Evolutionary conservation across 352 stramenopile species (phyloP).

Genomic region (Phytophthora pinifolia): DNA sequence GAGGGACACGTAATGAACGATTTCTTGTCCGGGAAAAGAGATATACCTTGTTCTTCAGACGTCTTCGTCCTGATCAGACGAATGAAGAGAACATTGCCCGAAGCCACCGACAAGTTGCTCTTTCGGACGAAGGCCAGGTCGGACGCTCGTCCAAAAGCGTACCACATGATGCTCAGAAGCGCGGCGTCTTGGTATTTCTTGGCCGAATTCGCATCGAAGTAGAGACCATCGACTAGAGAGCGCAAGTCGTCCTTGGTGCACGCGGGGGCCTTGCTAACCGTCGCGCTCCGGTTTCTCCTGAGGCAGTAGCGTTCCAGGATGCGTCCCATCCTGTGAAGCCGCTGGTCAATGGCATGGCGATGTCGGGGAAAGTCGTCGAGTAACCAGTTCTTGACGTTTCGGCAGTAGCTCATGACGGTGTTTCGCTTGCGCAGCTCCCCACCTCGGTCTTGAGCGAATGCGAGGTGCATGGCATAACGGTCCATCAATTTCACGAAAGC

Average conservation of each 20-base stretch:
- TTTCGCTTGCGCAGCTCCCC: slow-evolving; percentile 7
- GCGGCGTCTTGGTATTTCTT: slow-evolving; percentile 28
- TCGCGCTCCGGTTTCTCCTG: slow-evolving; percentile 5
- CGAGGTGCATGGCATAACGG: slow-evolving; percentile 11
- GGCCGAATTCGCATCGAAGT: not conserved
- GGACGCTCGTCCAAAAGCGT: too few relatives aligned
- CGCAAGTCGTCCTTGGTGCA: slow-evolving; percentile 17
- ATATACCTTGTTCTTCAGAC: slow-evolving; percentile 4
- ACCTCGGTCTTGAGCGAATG: not conserved
- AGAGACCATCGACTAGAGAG: slow-evolving; percentile 14
- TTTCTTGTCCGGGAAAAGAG: slow-evolving; percentile 6
- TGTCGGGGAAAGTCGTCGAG: slow-evolving; percentile 14
- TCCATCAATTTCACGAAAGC: slow-evolving; percentile 21
- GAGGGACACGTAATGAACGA: slow-evolving; percentile 7
- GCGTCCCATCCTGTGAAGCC: slow-evolving; percentile 14
- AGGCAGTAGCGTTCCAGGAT: slow-evolving; percentile 17
- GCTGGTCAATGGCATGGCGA: slow-evolving; percentile 8
- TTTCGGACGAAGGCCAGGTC: slow-evolving; percentile 16
- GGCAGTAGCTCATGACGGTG: slow-evolving; percentile 21
- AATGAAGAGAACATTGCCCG: slow-evolving; percentile 13
- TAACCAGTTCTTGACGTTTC: slow-evolving; percentile 22
- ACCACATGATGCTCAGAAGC: too few relatives aligned
- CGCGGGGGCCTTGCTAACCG: slow-evolving; percentile 16
- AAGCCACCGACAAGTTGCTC: slow-evolving; percentile 11
- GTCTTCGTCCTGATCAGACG: slow-evolving; percentile 7